These are phyloP conservation scores for Fragilaria radians DNA, from an alignment of 108 stramenopile species.

Conservation along the genomic window DNA sequence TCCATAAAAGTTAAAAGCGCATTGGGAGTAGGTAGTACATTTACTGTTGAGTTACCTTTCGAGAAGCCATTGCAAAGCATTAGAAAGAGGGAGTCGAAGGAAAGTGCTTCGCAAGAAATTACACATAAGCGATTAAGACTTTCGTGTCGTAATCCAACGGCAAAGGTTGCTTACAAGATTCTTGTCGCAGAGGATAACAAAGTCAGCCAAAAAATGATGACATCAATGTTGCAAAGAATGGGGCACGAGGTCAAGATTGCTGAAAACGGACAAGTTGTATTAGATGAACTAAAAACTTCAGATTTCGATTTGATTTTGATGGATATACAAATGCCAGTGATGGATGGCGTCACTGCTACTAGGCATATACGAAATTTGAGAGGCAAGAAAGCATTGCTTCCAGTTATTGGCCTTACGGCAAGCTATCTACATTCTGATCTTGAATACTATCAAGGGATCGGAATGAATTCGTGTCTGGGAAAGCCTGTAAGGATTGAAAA, in stretches of 20 bases:
- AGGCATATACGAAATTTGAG: slow-evolving; percentile 29
- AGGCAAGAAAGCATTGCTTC: slow-evolving; percentile 16
- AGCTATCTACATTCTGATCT: slow-evolving; percentile 14
- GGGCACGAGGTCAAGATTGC: slow-evolving; percentile 21
- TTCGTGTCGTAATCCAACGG: not conserved
- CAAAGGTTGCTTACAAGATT: slow-evolving; percentile 13
- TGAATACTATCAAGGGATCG: slow-evolving; percentile 8
- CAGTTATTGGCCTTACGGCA: slow-evolving; percentile 43
- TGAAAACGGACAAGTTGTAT: slow-evolving; percentile 26
- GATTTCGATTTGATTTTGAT: slow-evolving; percentile 47
- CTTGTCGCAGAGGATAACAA: slow-evolving; percentile 53
- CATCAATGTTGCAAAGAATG: slow-evolving; percentile 25
- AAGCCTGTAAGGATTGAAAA: slow-evolving; percentile 23
- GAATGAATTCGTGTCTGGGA: slow-evolving; percentile 31
- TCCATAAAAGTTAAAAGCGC: slow-evolving; percentile 32
- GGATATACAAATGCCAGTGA: slow-evolving; percentile 67
- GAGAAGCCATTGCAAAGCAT: slow-evolving; percentile 4
- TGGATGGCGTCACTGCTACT: slow-evolving; percentile 66
- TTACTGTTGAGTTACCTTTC: slow-evolving; percentile 26
- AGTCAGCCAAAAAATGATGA: slow-evolving; percentile 36
- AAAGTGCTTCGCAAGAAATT: not conserved
- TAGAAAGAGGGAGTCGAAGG: too few species aligned
- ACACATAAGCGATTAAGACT: not conserved
- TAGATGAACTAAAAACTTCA: slow-evolving; percentile 10
- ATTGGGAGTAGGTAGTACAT: slow-evolving; percentile 21